Conservation (phyloP, 2,329 filamentous ascomycete genomes). For the Ophiostoma perfectum region DNA sequence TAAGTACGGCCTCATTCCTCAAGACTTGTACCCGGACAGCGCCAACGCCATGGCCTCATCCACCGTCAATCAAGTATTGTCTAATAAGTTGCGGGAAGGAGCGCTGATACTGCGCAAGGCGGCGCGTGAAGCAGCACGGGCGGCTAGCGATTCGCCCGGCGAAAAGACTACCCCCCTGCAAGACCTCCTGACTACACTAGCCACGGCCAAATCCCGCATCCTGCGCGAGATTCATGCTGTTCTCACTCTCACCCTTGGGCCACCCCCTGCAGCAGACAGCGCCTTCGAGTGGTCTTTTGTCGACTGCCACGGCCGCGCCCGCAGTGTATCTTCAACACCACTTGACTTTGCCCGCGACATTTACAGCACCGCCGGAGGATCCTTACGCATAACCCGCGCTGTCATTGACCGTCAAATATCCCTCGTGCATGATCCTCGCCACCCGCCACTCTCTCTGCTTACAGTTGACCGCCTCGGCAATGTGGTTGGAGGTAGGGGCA, state of each 20-base stretch:
- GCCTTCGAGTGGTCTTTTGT: conserved; percentile 77
- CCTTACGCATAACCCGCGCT: conserved; percentile 52
- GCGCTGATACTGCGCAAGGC: conserved; percentile 65
- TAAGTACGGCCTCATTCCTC: conserved; percentile 86
- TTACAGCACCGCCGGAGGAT: conserved; percentile 42
- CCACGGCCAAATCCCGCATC: conserved; percentile 62
- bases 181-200: conserved; percentile 37
- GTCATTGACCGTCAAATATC: conserved; percentile 68
- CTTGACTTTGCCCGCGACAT: conserved; percentile 66
- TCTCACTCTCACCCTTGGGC: conserved; percentile 75
- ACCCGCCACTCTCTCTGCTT: conserved; percentile 65
- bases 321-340: conserved; percentile 60
- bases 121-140: neutral
- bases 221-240: conserved; percentile 74
- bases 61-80: conserved; percentile 67
- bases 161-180: conserved; percentile 8
- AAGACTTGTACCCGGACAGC: conserved; percentile 73
- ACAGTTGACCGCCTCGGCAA: conserved; percentile 78
- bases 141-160: conserved; percentile 30
- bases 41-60: conserved; percentile 70
- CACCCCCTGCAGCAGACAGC: conserved; percentile 63
- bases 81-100: conserved; percentile 81
- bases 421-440: conserved; percentile 78
- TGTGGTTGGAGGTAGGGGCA: conserved; percentile 66
- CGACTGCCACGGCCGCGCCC: conserved; percentile 61